Base-by-base conservation (phyloP, 2,329 filamentous ascomycete genomes). In the Diaporthe amygdali region DNA sequence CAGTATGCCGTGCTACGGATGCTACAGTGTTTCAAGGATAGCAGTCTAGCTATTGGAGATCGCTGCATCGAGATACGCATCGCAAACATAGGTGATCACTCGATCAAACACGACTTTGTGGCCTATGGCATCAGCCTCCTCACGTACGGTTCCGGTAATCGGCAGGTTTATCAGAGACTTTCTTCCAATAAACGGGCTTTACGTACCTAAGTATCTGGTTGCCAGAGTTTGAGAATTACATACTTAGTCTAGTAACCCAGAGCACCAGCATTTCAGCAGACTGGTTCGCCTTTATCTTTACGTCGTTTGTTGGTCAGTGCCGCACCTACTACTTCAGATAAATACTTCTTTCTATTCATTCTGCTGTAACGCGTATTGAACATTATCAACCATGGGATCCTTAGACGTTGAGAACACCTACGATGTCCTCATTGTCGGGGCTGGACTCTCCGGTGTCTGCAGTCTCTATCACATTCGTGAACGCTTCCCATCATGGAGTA, bases 371-470 rank as follows among this genome's bases (percentile, higher is more conserved):
- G 37, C 15, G 37, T n/a, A 2, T n/a, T 9, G 3, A 2, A 5
- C 3, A 12, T 37, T n/a, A 25, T 5, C 47, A 22, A 66, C 20
- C 30, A 66, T 66, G 61, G 61, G 32, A 17, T 66, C 46, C 15
- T 5, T 68, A 7, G 39, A 44, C 34, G 41, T 30, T 17, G 67
- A 69, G 39, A 22, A 34, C 17, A 55, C 39, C 3, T 63, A 44
- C 22, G 67, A 69, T 39, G 41, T 63, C 17, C 25, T 69, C 25
- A 51, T 81, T 39, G 74, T 81, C 22, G 80, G 80, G 1, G 79
- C 80, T 39, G 80, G 80, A 6, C 78, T 77, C 61, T 80, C 79
- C 3, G 80, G 80, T 6, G 80, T 82, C 44, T 68, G 75, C 15
- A 74, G 76, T 3, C 47, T 66, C 14, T 20, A 30, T 37, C 37